phyloP scores from a whole-genome alignment of 2,329 filamentous ascomycete species.

The Cadophora sp. region DNA sequence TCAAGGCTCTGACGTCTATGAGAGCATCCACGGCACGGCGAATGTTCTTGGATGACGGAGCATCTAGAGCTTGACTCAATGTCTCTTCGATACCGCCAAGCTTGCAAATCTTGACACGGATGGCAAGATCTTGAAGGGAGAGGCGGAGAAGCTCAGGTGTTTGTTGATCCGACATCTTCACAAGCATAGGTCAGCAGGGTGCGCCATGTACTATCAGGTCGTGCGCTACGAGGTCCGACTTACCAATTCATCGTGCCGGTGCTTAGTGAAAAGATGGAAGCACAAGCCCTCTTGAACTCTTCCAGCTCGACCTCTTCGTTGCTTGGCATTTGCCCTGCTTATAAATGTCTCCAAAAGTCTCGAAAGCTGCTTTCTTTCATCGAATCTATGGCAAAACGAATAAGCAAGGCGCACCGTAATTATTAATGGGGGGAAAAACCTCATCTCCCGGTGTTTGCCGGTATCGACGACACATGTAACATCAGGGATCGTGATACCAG shows the following conservation, averaged over 20 bases:
- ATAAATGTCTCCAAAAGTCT: constrained; percentile 94
- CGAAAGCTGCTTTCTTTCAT: constrained; percentile 90
- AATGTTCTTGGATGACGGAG: constrained; percentile 91
- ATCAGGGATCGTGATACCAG: constrained; percentile 97
- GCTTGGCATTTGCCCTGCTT: constrained; percentile 92
- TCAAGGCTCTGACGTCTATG: constrained; percentile 90
- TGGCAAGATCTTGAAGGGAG: constrained; percentile 91
- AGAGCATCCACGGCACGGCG: constrained; percentile 90
- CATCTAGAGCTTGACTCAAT: constrained; percentile 84
- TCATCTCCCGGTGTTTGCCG: constrained; percentile 96
- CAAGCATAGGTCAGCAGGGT: neutral
- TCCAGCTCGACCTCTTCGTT: constrained; percentile 89
- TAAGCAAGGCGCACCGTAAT: neutral
- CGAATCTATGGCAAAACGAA: constrained; percentile 59
- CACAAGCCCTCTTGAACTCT: constrained; percentile 95
- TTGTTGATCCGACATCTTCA: constrained; percentile 82
- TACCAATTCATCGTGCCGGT: constrained; percentile 77
- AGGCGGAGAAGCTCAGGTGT: constrained; percentile 95
- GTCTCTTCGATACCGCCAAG: constrained; percentile 93
- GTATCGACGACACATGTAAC: constrained; percentile 97
- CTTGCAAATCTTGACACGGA: constrained; percentile 97
- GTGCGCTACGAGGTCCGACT: constrained; percentile 22
- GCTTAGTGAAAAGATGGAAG: constrained; percentile 93
- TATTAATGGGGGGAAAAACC: constrained; percentile 45
- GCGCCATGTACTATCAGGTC: neutral